These are phyloP conservation scores for Cinnamomum micranthum DNA, from an alignment of 164 flowering plant species.

Conservation along the genomic window DNA sequence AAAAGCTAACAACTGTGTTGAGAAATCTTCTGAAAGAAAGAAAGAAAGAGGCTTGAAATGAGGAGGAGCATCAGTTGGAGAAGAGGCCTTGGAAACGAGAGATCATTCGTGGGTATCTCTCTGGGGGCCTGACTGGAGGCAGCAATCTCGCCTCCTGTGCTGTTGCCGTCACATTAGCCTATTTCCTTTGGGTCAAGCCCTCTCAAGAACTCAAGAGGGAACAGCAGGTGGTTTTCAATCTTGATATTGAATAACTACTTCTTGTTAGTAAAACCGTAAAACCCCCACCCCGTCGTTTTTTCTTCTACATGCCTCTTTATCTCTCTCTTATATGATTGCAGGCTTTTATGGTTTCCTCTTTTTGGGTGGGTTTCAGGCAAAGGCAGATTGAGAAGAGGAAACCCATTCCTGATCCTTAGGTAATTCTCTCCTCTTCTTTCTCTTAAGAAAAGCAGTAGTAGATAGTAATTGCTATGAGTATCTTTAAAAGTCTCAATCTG, in stretches of 20 bases:
- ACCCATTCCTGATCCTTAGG: slow-evolving; percentile 87
- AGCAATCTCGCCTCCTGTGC: slow-evolving; percentile 86
- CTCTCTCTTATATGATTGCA: background rate
- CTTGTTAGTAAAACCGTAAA: no score
- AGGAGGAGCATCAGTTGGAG: slow-evolving; percentile 54
- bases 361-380: slow-evolving; percentile 41
- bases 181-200: slow-evolving; percentile 89
- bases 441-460: background rate
- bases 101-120: slow-evolving; percentile 65
- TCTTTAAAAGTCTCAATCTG: background rate
- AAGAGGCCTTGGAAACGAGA: slow-evolving; percentile 54
- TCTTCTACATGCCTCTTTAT: no score
- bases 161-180: slow-evolving; percentile 85
- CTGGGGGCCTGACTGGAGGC: slow-evolving; percentile 83
- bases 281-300: no score
- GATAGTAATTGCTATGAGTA: background rate
- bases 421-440: slow-evolving; percentile 9
- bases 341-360: background rate
- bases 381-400: slow-evolving; percentile 69
- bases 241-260: no score
- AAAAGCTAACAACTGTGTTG: no score
- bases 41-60: background rate
- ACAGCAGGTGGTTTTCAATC: slow-evolving; percentile 46
- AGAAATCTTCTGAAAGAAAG: no score
- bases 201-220: slow-evolving; percentile 71